Evolutionary conservation across 257 asterid genomes (phyloP).

Genomic region (Apocynum venetum): DNA sequence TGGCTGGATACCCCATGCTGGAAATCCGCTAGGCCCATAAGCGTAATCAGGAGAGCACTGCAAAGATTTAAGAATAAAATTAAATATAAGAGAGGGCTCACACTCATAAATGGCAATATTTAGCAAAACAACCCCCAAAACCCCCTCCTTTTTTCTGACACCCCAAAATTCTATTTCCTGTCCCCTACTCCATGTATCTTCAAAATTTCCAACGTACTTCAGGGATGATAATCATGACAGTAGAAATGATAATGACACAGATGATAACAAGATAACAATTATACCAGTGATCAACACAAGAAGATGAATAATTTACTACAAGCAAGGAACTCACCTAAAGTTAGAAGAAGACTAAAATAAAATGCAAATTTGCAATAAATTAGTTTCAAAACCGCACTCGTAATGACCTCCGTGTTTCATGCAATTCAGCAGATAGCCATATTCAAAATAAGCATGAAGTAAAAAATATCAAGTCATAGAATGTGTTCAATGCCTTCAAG

Average conservation of each 20-base stretch:
- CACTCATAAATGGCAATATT: neutral
- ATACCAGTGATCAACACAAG: neutral
- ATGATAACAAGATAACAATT: neutral
- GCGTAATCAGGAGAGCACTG: constrained; percentile 99
- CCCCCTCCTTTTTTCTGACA: no score
- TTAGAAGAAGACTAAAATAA: neutral
- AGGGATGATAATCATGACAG: neutral
- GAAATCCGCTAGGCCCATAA: constrained; percentile 75
- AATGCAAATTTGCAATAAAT: neutral
- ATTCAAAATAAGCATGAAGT: no score
- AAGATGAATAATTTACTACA: neutral
- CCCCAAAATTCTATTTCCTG: neutral
- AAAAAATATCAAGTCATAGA: no score
- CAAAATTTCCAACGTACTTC: neutral
- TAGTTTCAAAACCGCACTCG: neutral
- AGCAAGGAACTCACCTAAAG: neutral
- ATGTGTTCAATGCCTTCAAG: no score
- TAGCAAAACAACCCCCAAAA: neutral
- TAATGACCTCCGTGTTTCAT: no score
- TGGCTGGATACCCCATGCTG: constrained; percentile 93
- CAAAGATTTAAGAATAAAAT: constrained; percentile 14
- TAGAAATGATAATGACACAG: neutral
- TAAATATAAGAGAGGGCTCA: neutral
- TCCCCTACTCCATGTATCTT: neutral
- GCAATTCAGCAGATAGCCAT: no score